These are phyloP conservation scores for Fraxinus albicans DNA, from an alignment of 305 asterid genomes.

Conservation along the genomic window DNA sequence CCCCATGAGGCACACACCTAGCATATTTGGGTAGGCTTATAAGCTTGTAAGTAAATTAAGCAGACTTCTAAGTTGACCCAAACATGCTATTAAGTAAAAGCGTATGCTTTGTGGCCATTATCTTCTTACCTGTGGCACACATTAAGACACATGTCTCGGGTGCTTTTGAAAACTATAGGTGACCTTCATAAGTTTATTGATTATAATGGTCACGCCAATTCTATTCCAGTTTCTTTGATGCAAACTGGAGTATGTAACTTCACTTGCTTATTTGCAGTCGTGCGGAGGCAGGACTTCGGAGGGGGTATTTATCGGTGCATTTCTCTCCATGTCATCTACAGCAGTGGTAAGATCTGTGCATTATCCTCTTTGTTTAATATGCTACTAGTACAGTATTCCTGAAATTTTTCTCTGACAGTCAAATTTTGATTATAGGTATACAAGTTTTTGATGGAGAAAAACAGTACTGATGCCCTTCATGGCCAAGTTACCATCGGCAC, in stretches of 20 bases:
- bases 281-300: constrained; percentile 96
- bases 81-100: not conserved
- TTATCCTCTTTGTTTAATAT: constrained; percentile 19
- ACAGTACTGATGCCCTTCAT: constrained; percentile 79
- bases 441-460: constrained; percentile 91
- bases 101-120: not conserved
- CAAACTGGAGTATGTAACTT: constrained; percentile 20
- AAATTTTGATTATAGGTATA: constrained; percentile 55
- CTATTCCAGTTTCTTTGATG: constrained; percentile 7
- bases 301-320: constrained; percentile 92
- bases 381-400: constrained; percentile 7
- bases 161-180: not conserved
- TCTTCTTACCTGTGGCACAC: not conserved
- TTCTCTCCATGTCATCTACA: constrained; percentile 97
- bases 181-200: not conserved
- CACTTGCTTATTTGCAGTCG: constrained; percentile 51
- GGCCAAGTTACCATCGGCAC: constrained; percentile 98
- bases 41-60: not conserved
- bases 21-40: not conserved
- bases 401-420: constrained; percentile 3
- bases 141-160: not conserved
- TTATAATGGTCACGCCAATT: not conserved
- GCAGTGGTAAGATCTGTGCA: constrained; percentile 73
- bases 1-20: not conserved
- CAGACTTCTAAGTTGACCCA: not conserved